phyloP scores from a whole-genome alignment of 805 yeast species.

The Candida palmyrensis region DNA sequence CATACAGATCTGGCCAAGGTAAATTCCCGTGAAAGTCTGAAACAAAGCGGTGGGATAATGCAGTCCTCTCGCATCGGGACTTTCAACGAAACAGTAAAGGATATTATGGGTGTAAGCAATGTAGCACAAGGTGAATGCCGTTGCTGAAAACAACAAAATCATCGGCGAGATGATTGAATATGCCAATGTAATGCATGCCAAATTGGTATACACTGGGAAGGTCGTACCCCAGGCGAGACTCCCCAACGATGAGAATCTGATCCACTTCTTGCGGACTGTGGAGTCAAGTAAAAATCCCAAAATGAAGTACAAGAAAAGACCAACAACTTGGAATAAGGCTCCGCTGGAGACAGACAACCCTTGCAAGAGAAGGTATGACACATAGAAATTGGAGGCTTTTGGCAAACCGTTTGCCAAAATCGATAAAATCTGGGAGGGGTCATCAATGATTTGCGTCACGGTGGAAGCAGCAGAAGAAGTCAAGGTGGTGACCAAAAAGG shows the following conservation, averaged over 20 bases:
- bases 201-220: slow-evolving; percentile 70
- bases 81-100: slow-evolving; percentile 61
- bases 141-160: slow-evolving; percentile 67
- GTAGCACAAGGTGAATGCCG: slow-evolving; percentile 67
- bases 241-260: slow-evolving; percentile 50
- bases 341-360: slow-evolving; percentile 65
- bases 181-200: slow-evolving; percentile 63
- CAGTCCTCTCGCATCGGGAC: slow-evolving; percentile 72
- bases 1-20: slow-evolving; percentile 81
- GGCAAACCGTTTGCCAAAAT: slow-evolving; percentile 67
- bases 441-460: slow-evolving; percentile 53
- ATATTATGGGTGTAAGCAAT: slow-evolving; percentile 76
- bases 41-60: slow-evolving; percentile 85
- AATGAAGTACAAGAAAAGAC: slow-evolving; percentile 54
- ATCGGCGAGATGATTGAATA: slow-evolving; percentile 78
- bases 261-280: slow-evolving; percentile 65
- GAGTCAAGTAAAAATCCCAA: slow-evolving; percentile 53
- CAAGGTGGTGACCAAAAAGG: slow-evolving; percentile 64
- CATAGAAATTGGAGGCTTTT: slow-evolving; percentile 66
- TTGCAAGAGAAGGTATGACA: slow-evolving; percentile 63
- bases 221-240: slow-evolving; percentile 66
- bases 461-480: slow-evolving; percentile 69
- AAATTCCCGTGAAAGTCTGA: slow-evolving; percentile 85
- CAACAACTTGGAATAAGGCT: slow-evolving; percentile 56
- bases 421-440: slow-evolving; percentile 54